phyloP scores from a whole-genome alignment of 345 rosid genomes.

The Citrus cavaleriei region DNA sequence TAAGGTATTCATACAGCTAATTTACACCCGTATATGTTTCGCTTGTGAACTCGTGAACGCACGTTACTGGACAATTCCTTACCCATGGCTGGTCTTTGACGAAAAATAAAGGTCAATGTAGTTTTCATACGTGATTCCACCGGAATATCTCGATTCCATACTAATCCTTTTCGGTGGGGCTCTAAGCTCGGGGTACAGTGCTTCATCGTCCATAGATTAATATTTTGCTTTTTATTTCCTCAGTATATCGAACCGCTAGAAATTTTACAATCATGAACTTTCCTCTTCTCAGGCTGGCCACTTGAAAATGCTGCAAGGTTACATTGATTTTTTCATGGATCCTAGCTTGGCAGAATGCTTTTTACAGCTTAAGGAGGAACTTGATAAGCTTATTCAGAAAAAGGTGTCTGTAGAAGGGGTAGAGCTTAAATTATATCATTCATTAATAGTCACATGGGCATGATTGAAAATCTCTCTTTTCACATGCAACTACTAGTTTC shows the following conservation, averaged over 20 bases:
- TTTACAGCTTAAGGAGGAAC: constrained; percentile 79
- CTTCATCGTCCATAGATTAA: not conserved
- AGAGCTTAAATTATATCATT: not conserved
- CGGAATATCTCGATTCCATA: constrained; percentile 91
- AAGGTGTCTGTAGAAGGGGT: constrained; percentile 40
- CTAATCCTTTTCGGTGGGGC: constrained; percentile 87
- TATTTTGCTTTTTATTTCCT: not conserved
- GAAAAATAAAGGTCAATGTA: constrained; percentile 88
- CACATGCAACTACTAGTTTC: not conserved
- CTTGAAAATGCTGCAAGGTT: constrained; percentile 91
- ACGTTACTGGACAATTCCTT: constrained; percentile 78
- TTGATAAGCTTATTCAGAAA: constrained; percentile 61
- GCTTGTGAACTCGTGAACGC: too few species aligned
- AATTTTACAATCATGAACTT: not conserved
- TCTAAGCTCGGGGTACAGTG: constrained; percentile 70
- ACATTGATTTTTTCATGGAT: constrained; percentile 91
- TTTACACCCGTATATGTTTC: too few species aligned
- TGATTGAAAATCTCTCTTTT: too few species aligned
- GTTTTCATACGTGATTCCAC: constrained; percentile 97
- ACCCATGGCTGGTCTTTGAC: constrained; percentile 97
- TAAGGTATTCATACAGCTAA: too few species aligned
- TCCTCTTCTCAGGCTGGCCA: constrained; percentile 65
- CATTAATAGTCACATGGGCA: not conserved
- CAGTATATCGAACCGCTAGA: not conserved
- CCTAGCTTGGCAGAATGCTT: constrained; percentile 85